Conservation (phyloP, 805 yeast genomes). For the Spathaspora girioi region DNA sequence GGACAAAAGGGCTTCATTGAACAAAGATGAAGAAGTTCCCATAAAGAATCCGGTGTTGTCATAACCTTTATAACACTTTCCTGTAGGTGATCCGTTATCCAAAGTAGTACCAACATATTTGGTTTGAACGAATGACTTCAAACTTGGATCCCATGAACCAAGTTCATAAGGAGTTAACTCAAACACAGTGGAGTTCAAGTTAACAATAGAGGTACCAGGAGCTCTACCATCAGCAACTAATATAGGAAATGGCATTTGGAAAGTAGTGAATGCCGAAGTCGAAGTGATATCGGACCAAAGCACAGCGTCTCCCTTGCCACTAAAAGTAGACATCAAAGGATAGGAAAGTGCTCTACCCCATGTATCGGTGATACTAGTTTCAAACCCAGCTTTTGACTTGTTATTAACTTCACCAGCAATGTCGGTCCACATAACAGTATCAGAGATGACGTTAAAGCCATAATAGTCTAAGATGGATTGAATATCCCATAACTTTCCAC, state of each 20-base stretch:
- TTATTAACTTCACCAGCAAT: slow-evolving; percentile 48
- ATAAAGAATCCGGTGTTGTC: slow-evolving; percentile 80
- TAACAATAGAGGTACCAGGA: slow-evolving; percentile 26
- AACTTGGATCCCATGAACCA: slow-evolving; percentile 86
- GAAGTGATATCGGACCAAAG: slow-evolving; percentile 30
- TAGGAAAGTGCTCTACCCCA: slow-evolving; percentile 42
- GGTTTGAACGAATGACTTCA: slow-evolving; percentile 60
- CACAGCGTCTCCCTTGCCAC: slow-evolving; percentile 24
- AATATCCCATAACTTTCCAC: slow-evolving; percentile 33
- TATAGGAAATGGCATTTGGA: slow-evolving; percentile 39
- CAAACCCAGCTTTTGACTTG: slow-evolving; percentile 39
- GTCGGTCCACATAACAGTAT: slow-evolving; percentile 23
- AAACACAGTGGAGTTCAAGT: slow-evolving; percentile 35
- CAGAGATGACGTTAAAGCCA: slow-evolving; percentile 45
- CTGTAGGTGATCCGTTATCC: slow-evolving; percentile 52
- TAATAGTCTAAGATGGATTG: slow-evolving; percentile 67
- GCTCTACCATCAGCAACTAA: slow-evolving; percentile 37
- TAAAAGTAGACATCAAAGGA: slow-evolving; percentile 31
- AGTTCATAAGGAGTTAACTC: slow-evolving; percentile 43
- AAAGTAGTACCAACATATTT: slow-evolving; percentile 70
- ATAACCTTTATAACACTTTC: slow-evolving; percentile 58
- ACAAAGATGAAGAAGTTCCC: slow-evolving; percentile 81
- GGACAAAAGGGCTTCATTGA: slow-evolving; percentile 62
- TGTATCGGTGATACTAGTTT: slow-evolving; percentile 36
- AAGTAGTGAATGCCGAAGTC: slow-evolving; percentile 20